Base-by-base conservation (phyloP, 352 stramenopile species). In the Pythium aristosporum region DNA sequence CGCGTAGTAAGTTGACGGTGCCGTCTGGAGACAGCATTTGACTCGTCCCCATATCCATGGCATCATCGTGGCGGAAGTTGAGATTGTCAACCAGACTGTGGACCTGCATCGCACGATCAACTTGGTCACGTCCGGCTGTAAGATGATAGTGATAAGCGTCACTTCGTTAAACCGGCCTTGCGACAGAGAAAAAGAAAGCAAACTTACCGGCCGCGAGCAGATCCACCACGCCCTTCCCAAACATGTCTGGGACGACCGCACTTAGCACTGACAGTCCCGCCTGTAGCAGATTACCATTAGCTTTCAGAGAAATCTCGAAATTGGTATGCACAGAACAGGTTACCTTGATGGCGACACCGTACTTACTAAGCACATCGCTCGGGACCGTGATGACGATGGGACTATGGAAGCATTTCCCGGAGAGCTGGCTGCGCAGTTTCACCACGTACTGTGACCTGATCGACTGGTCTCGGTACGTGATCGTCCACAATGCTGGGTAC, bases 1-100 rank as follows among this genome's bases (percentile, higher is more conserved):
- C 61, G 2, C 57, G 57, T 2, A 75, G 57, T 15, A 72, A 18
- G 15, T 32, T 11, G 12, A 70, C 21, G 6, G 59, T 61, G 30
- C 64, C 51, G 37, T 67, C 18, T 1, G 67, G 61, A 5, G 37
- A 41, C 7, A 73, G 57, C 0, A 39, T 39, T 39, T 18, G 20
- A 9, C 28, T 12, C 21, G 44, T n/a, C 6, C 32, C 32, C n/a
- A 36, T 36, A 9, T 36, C 5, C 5, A 36, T 36, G 5, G 9
- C 32, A 5, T 36, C 32, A 5, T 9, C 32, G 9, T 9, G 5
- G 5, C 9, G 32, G 5, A 36, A 36, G 32, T 36, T 9, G 32
- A 36, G 32, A 10, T 9, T 9, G 32, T 9, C 32, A 36, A 36
- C 32, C 5, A 36, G 32, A 36, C 32, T 10, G 9, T 36, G 32